Evolutionary conservation across 305 asterid genomes (phyloP).

Genomic region (Coffea humblotiana): DNA sequence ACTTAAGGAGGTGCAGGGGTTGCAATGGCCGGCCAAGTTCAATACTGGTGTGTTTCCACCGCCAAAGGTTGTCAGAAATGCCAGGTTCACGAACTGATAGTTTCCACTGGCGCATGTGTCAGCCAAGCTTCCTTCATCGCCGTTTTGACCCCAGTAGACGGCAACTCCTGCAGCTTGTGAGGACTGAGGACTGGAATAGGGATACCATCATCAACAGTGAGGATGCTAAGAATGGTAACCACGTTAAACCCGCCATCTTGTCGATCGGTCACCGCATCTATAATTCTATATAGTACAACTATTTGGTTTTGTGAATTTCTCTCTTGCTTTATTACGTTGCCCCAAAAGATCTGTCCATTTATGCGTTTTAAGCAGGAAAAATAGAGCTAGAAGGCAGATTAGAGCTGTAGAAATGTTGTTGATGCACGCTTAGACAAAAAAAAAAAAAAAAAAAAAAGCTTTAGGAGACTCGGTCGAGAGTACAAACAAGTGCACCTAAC

Average conservation of each 20-base stretch:
- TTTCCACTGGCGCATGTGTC: constrained; percentile 43
- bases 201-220: constrained; percentile 7
- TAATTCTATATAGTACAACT: too few species aligned
- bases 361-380: too few species aligned
- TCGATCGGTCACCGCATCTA: too few species aligned
- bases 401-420: too few species aligned
- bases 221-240: background rate
- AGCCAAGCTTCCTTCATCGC: constrained; percentile 39
- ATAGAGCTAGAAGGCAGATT: too few species aligned
- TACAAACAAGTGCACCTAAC: too few species aligned
- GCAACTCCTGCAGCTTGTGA: constrained; percentile 20
- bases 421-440: too few species aligned
- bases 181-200: background rate
- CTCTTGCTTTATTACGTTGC: too few species aligned
- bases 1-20: constrained; percentile 19
- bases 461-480: too few species aligned
- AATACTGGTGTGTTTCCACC: constrained; percentile 40
- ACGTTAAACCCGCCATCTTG: constrained; percentile 5
- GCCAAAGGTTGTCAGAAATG: constrained; percentile 39
- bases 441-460: too few species aligned
- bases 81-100: constrained; percentile 41
- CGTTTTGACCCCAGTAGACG: constrained; percentile 53
- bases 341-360: too few species aligned
- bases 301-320: too few species aligned
- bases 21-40: constrained; percentile 52